Percentiles rank a stretch among this genome's conserved stretches.
phyloP scores from a whole-genome alignment of 805 yeast species.

The Naumovozyma castellii region DNA sequence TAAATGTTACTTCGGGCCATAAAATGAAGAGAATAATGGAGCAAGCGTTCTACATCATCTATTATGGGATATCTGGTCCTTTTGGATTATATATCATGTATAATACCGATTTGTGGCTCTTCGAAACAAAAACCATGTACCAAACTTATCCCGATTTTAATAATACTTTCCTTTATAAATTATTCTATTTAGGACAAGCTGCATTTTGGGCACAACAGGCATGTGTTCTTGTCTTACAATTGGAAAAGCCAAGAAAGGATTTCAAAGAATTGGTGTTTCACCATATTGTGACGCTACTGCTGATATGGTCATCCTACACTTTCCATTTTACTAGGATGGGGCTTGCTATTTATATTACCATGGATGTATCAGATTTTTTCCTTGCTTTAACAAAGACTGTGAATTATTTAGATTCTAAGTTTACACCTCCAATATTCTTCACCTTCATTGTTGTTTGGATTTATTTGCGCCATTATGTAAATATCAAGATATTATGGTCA shows the following conservation, averaged over 20 bases:
- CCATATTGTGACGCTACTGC: conserved; percentile 81
- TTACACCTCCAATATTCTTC: conserved; percentile 56
- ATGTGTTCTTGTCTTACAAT: conserved; percentile 65
- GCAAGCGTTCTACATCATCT: conserved; percentile 76
- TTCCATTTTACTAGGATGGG: conserved; percentile 98
- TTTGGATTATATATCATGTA: conserved; percentile 85
- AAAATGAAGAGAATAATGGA: conserved; percentile 82
- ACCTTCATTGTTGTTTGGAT: conserved; percentile 71
- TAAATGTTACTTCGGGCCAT: conserved; percentile 30
- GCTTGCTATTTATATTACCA: conserved; percentile 76
- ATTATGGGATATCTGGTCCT: conserved; percentile 75
- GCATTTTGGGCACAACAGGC: conserved; percentile 98
- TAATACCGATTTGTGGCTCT: conserved; percentile 77
- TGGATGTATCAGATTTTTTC: conserved; percentile 93
- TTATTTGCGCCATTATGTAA: conserved; percentile 81
- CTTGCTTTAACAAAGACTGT: conserved; percentile 76
- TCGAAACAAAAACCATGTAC: conserved; percentile 77
- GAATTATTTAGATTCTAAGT: conserved; percentile 66
- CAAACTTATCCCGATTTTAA: conserved; percentile 72
- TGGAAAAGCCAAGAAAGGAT: conserved; percentile 94
- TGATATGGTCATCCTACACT: conserved; percentile 78
- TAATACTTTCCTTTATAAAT: conserved; percentile 60
- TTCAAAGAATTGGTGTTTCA: conserved; percentile 85
- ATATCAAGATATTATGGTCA: conserved; percentile 72
- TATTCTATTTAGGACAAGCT: conserved; percentile 84